phyloP scores from a whole-genome alignment of 2,329 filamentous ascomycete species.

The Ophiocordyceps camponoti-leonardi region DNA sequence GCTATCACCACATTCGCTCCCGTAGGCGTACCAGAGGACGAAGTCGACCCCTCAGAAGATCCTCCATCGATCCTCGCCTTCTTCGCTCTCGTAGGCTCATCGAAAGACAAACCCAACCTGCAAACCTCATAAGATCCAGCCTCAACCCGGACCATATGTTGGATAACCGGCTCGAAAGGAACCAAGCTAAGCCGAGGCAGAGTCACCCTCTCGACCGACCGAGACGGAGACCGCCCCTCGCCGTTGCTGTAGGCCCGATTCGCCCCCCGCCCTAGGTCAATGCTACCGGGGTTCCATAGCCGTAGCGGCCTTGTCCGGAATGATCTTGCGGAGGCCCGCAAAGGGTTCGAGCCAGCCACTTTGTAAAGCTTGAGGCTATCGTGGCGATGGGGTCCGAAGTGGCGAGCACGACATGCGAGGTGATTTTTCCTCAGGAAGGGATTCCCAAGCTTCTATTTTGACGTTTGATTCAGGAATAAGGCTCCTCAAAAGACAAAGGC shows the following conservation, averaged over 20 bases:
- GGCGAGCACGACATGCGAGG: background rate
- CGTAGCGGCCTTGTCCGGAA: background rate
- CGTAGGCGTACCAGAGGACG: background rate
- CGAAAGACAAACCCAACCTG: too few species aligned
- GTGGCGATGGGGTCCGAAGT: background rate
- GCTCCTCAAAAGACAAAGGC: too few species aligned
- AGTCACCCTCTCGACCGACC: too few species aligned
- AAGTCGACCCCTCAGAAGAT: background rate
- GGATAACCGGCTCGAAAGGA: too few species aligned
- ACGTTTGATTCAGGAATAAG: too few species aligned
- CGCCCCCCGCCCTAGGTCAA: conserved; percentile 18
- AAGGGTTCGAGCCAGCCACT: conserved; percentile 19
- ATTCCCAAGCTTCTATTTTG: too few species aligned
- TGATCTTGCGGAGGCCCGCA: conserved; percentile 27
- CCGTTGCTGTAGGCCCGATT: conserved; percentile 15
- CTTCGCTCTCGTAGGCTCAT: too few species aligned
- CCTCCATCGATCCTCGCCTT: background rate
- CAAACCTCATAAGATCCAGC: too few species aligned
- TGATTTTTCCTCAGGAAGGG: background rate
- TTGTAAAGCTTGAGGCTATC: conserved; percentile 8
- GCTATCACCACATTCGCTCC: too few species aligned
- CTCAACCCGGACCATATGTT: too few species aligned
- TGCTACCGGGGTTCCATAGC: conserved; percentile 24
- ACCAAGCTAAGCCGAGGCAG: too few species aligned
- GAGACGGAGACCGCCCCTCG: background rate